Conservation (phyloP, 2,329 filamentous ascomycete genomes). For the Elsinoe australis region DNA sequence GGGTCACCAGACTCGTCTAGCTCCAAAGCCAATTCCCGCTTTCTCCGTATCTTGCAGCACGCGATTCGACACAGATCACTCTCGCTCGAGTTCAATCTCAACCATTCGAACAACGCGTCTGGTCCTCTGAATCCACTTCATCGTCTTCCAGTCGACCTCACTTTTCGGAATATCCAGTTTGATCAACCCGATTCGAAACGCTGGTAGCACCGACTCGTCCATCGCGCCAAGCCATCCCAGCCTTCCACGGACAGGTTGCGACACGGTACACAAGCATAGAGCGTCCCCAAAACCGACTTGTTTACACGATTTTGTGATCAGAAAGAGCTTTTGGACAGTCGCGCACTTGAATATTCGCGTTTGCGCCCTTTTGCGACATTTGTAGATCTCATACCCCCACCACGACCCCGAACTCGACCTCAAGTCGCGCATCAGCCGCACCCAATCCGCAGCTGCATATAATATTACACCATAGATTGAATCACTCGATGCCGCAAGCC, state of each 20-base stretch:
- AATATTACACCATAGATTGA: background rate
- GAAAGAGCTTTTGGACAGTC: constrained; percentile 6
- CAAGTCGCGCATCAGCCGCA: background rate
- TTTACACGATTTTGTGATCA: background rate
- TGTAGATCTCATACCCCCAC: background rate
- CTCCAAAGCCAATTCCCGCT: constrained; percentile 16
- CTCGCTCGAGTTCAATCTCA: constrained; percentile 7
- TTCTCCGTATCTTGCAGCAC: constrained; percentile 12
- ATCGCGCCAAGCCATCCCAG: constrained; percentile 13
- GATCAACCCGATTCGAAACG: background rate
- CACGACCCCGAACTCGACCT: background rate
- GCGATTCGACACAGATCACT: constrained; percentile 12
- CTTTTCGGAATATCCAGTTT: background rate
- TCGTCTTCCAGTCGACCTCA: background rate
- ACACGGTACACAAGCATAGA: constrained; percentile 15
- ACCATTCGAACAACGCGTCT: background rate
- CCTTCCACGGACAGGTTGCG: constrained; percentile 9
- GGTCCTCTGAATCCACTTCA: background rate
- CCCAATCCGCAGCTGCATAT: background rate
- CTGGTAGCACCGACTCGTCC: background rate
- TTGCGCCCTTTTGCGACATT: background rate
- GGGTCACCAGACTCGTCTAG: constrained; percentile 13
- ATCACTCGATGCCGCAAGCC: constrained; percentile 7
- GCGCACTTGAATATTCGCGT: background rate
- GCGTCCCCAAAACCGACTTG: background rate